A percentile compares a stretch with the other conserved stretches of the same genome.
Conservation (phyloP, 768 basidiomycete species). For the Boletus barrowsii region DNA sequence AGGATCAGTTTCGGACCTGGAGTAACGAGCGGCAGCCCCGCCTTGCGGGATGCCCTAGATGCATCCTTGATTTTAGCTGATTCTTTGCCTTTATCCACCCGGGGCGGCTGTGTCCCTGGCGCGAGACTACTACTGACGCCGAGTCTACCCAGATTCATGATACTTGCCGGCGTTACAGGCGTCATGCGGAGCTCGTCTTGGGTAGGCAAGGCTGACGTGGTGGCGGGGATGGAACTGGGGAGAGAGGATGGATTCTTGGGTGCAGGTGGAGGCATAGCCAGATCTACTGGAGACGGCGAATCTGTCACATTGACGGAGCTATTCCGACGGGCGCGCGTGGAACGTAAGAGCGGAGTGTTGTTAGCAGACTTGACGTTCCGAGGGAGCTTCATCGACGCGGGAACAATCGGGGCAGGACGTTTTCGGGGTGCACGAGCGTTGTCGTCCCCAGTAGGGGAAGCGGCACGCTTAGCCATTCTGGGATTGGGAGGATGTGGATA, state of each 20-base stretch:
- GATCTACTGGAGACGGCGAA: constrained; percentile 84
- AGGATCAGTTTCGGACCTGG: constrained; percentile 69
- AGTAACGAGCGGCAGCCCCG: constrained; percentile 37
- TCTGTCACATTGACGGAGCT: constrained; percentile 47
- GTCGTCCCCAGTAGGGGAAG: constrained; percentile 59
- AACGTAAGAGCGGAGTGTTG: constrained; percentile 56
- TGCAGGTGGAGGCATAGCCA: constrained; percentile 86
- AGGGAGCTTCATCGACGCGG: constrained; percentile 21
- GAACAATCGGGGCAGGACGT: constrained; percentile 44
- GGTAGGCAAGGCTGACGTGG: constrained; percentile 2
- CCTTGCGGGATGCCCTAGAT: constrained; percentile 28
- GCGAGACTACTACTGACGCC: constrained; percentile 48
- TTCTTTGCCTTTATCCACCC: constrained; percentile 28
- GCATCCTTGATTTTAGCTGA: constrained; percentile 29
- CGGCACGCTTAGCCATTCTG: constrained; percentile 46
- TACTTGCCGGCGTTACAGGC: constrained; percentile 88
- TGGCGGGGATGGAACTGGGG: constrained; percentile 4
- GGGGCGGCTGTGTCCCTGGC: constrained; percentile 24
- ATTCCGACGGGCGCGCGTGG: constrained; percentile 41
- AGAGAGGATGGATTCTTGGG: constrained; percentile 27
- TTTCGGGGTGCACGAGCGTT: constrained; percentile 45
- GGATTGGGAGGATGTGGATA: constrained; percentile 36
- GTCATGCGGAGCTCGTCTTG: constrained; percentile 39
- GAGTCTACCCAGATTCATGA: constrained; percentile 82
- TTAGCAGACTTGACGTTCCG: constrained; percentile 47